Base-by-base conservation (phyloP, 805 yeast species). In the Candida palmyrensis region DNA sequence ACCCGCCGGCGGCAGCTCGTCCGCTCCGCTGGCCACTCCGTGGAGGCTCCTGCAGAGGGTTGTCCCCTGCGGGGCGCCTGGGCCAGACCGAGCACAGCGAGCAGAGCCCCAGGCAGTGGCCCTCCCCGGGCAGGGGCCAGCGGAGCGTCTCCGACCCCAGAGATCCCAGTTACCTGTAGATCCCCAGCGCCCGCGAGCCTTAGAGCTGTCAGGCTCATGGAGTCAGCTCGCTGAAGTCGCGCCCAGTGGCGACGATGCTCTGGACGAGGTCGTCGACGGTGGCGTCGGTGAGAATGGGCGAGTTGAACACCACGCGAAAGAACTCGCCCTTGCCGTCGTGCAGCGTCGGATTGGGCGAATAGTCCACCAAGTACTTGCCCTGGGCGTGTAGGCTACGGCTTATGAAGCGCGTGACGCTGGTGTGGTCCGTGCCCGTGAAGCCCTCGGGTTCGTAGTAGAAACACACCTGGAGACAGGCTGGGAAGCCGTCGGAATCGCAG, bases 391-490 rank as follows among this genome's bases (percentile, higher is more conserved):
- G 62, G 40, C 66, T 68, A 7, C 70, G 50, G 3, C 84, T 82
- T 37, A 86, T 79, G 40, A 47, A 54, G 27, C 90, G 62, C 0
- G 95, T 86, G 16, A 63, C 59, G 14, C 45, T 51, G 1, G 88
- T 77, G 20, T 56, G 51, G 25, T 55, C 43, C 1, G 47, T 45
- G 4, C 40, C 39, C 3, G 42, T 32, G 15, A 62, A 66, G 11
- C 44, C 44, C 6, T 36, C 33, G 0, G 82, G 82, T 20, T 71
- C 65, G 55, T 75, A 83, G 55, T 79, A 83, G 62, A 86, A 86
- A 42, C 95, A 86, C 3, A 84, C 88, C 55, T 85, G 95, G 31
- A 84, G 59, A 49, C 94, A 83, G 19, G 87, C 86, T 4, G 90
- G 85, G 2, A 80, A 77, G n/a, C n/a, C n/a, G 17, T 59, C 48